Evolutionary conservation across 768 basidiomycete species (phyloP), one percentile per base, ranked within the genome.

Genomic region (Serendipita sp.): DNA sequence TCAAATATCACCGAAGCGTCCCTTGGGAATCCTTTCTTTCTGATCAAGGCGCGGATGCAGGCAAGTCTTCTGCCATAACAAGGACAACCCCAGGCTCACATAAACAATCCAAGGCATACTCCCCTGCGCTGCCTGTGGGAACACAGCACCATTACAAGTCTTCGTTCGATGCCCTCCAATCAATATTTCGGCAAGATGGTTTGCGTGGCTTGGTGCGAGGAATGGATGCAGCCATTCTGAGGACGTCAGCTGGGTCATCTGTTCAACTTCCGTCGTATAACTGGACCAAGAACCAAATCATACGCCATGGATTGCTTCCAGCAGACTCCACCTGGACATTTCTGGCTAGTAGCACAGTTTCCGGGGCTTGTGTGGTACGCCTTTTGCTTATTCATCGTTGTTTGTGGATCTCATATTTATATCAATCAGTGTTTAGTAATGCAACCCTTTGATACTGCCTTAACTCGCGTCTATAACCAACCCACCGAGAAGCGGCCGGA

Each of bases 21-120:
- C 60, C 73, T 93, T 44, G 93, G 92, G 43, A 95, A 90, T 71
- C 93, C 93, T 0, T 74, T 96, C 13, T 99, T 96, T 74, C 76
- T 99, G 63, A 83, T 99, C 70, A 99, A 99, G 75, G 96, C 96
- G 3, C 83, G 96, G 48, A 97, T 99, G 88, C 96, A 99, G 79
- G 87, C 42, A 28, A 56, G 73, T 45, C 13, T 50, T 4, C 42
- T 16, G 24, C 64, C 16, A 28, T 20, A 50, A 50, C 28, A 9
- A 50, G 7, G 17, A 50, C 45, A 28, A 9, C 20, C 9, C 20
- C n/a, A 7, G 51, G 2, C 28, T 28, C 2, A 26, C 51, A n/a
- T 26, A 42, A 44, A 60, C 33, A 3, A 26, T 48, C 48, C 20
- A 63, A 89, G 86, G 96, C 96, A 30, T 99, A 92, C 74, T 98